Evolutionary conservation across 2,329 filamentous ascomycete species (phyloP), one percentile per base, ranked within the genome.

Genomic region (Periconia macrospinosa): DNA sequence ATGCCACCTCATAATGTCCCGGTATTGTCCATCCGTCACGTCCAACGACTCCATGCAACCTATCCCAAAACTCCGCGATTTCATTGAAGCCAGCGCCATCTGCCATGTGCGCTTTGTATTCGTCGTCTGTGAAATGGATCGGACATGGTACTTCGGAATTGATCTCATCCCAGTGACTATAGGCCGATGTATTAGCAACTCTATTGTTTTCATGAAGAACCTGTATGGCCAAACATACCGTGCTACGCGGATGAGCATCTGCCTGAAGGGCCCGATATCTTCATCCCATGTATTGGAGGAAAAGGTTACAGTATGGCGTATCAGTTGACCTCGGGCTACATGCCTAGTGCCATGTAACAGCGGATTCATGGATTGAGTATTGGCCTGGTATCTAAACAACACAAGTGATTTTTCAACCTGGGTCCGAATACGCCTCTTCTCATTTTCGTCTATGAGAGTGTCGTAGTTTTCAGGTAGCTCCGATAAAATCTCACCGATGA

Each of bases 41-140:
- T 5, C 23, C 3, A 27, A 27, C 23, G 23, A 27, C 5, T 27
- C 8, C 23, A 27, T 27, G 5, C 23, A 27, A 27, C 5, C 3
- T 3, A 27, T 27, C 23, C 23, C 23, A 27, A 3, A 27, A 27
- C 5, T 27, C 23, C 8, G 58, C 62, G 41, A 45, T 58, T 41
- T 67, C 64, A 50, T 72, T 71, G 62, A 64, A 73, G 41, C 63
- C 58, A 47, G 63, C 63, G 35, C 62, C 63, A 45, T 70, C 61
- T 43, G 42, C 40, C 20, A 53, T 45, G 53, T 68, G 65, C 45
- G 50, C 51, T 53, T 59, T 49, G 2, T 56, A 49, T 33, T 61
- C 62, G 35, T 59, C 56, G 33, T 53, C 50, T 18, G 61, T 61
- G 49, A 67, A 67, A 41, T 42, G 27, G 41, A 70, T 69, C 20